Evolutionary conservation across 164 flowering plant species (phyloP).

Genomic region (Umbellularia californica): DNA sequence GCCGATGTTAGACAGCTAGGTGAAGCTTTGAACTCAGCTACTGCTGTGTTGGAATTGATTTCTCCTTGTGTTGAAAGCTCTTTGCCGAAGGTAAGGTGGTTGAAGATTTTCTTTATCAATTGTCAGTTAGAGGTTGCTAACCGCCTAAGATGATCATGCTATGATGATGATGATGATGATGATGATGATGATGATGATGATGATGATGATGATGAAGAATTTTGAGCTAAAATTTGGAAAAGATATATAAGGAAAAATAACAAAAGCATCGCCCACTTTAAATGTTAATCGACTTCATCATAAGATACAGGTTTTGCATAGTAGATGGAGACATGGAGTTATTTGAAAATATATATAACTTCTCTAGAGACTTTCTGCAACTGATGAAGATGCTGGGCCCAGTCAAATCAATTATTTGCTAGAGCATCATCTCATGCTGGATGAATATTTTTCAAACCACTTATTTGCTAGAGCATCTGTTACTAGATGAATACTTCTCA

Average conservation of each 20-base stretch:
- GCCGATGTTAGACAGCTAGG: constrained; percentile 46
- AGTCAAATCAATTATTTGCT: neutral
- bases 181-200: too few species aligned
- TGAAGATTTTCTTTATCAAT: neutral
- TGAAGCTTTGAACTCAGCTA: constrained; percentile 54
- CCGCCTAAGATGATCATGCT: neutral
- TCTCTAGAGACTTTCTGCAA: too few species aligned
- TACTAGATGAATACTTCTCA: too few species aligned
- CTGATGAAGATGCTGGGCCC: neutral
- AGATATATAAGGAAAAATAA: neutral
- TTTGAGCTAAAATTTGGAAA: neutral
- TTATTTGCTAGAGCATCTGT: too few species aligned
- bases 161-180: neutral
- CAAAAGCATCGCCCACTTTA: too few species aligned
- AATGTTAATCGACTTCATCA: too few species aligned
- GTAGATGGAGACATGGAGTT: too few species aligned
- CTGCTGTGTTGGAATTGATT: constrained; percentile 45
- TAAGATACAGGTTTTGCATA: too few species aligned
- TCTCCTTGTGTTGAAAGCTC: constrained; percentile 33
- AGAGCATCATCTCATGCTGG: neutral
- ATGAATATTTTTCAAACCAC: too few species aligned
- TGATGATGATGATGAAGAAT: neutral
- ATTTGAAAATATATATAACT: too few species aligned
- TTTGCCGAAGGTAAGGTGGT: constrained; percentile 46
- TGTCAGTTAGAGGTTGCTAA: too few species aligned